Percentiles rank a stretch among this genome's conserved stretches.
phyloP scores from a whole-genome alignment of 2,329 filamentous ascomycete genomes.

The Pseudogymnoascus sp. region DNA sequence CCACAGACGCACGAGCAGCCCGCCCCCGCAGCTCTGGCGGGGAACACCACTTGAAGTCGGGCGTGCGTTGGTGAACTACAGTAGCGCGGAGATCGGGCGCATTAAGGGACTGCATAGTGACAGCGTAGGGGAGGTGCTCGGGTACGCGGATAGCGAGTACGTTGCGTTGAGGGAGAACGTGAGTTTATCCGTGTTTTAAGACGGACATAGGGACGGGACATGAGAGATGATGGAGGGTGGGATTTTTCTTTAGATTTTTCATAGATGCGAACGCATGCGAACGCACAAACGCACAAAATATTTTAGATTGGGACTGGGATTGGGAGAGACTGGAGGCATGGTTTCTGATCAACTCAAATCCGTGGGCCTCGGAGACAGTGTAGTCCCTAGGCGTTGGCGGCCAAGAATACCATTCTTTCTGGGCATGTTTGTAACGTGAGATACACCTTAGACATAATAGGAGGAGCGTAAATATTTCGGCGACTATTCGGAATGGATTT shows the following conservation, averaged over 20 bases:
- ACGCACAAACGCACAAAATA: neutral
- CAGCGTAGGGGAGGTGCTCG: constrained; percentile 72
- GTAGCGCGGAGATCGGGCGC: constrained; percentile 70
- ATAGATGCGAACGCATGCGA: neutral
- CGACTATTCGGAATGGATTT: neutral
- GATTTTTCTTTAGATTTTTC: neutral
- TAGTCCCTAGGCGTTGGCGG: neutral
- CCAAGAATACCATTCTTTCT: neutral
- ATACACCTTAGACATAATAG: neutral
- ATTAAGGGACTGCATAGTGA: constrained; percentile 80
- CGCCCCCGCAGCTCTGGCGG: constrained; percentile 38
- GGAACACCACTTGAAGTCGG: constrained; percentile 65
- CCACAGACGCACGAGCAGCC: neutral
- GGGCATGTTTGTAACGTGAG: neutral
- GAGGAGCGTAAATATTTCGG: neutral
- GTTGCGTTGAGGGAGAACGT: constrained; percentile 84
- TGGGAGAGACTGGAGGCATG: neutral
- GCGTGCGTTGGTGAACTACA: constrained; percentile 85
- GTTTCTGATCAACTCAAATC: neutral
- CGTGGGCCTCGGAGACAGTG: constrained; percentile 1
- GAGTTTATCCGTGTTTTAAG: constrained; percentile 52
- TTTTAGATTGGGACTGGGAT: constrained; percentile 1
- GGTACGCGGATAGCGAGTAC: constrained; percentile 93
- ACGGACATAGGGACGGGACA: neutral
- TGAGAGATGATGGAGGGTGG: neutral